Evolutionary conservation across 192 early-diverging fungal species (phyloP), one percentile per base, ranked within the genome.

Genomic region (Coemansia sp.): DNA sequence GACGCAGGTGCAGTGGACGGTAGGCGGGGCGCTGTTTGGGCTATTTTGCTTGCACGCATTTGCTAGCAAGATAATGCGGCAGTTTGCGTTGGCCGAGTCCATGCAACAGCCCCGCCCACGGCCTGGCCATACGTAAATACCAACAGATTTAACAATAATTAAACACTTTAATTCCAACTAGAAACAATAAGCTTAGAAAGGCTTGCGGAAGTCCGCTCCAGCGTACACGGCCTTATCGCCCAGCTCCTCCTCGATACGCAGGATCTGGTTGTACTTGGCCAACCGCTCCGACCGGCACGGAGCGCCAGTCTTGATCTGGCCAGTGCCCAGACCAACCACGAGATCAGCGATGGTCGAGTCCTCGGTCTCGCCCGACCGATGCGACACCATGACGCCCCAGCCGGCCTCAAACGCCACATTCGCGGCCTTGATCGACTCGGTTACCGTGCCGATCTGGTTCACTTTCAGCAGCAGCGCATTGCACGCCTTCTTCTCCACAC

Each of bases 331-430:
- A 82, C 93, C 97, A 31, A 98, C 97, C 46, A 94, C 95, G 40
- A 98, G 89, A 63, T 98, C 94, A 47, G 97, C 94, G 77, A 97
- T 97, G 80, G 90, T 88, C 63, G 88, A 90, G 85, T 97, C 96
- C 83, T 98, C 97, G 64, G 95, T 97, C 83, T 98, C 95, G 61
- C 95, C 96, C 18, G 95, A 97, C 68, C 96, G 92, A 87, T 98
- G 96, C 66, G 94, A 96, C 63, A 96, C 94, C 96, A 98, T 98
- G 81, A 97, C 94, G 69, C 96, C 96, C 96, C 96, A 98, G 60
- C 95, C 95, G 64, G 88, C 92, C 48, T 73, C 64, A 65, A 93
- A 91, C 60, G 94, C 86, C 56, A 84, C 71, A 61, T 82, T 77
- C 50, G 89, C 86, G 46, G 89, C 89, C 74, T 89, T 84, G 82